These are phyloP conservation scores for Aureobasidium sp. DNA, from an alignment of 2,329 filamentous ascomycete genomes.

Conservation along the genomic window DNA sequence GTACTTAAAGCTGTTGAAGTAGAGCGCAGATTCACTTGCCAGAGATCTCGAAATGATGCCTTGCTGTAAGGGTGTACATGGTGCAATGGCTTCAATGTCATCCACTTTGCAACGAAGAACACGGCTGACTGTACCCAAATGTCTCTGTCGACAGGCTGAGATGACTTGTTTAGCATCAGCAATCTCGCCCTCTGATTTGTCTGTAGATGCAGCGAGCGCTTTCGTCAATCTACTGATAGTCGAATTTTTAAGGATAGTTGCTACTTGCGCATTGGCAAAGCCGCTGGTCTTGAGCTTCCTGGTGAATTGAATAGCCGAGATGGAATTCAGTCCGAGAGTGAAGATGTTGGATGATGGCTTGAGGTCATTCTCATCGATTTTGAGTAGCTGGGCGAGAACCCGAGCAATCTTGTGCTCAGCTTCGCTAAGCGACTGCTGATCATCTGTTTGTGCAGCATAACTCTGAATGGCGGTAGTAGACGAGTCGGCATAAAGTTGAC, in stretches of 20 bases:
- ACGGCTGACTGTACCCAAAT: constrained; percentile 47
- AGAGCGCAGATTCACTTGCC: constrained; percentile 51
- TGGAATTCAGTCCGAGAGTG: constrained; percentile 81
- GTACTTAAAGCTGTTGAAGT: constrained; percentile 72
- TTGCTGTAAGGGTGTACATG: constrained; percentile 79
- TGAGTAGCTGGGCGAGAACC: constrained; percentile 49
- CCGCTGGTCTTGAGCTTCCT: constrained; percentile 57
- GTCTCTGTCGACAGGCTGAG: constrained; percentile 56
- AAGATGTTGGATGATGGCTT: constrained; percentile 62
- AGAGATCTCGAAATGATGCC: constrained; percentile 72
- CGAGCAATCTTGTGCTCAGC: constrained; percentile 45
- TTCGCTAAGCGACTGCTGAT: constrained; percentile 25
- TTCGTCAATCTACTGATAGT: constrained; percentile 36
- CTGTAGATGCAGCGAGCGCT: constrained; percentile 23
- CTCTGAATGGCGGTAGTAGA: constrained; percentile 55
- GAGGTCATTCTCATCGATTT: constrained; percentile 39
- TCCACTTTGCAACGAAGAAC: constrained; percentile 44
- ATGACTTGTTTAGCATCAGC: constrained; percentile 53
- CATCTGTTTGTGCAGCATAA: constrained; percentile 22
- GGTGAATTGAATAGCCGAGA: constrained; percentile 68
- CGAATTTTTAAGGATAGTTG: constrained; percentile 56
- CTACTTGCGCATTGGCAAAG: constrained; percentile 53
- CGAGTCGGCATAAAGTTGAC: constrained; percentile 56
- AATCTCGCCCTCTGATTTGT: constrained; percentile 24
- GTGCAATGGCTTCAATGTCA: constrained; percentile 65